Evolutionary conservation across 1,139 yeast species (phyloP).

Genomic region (Barnettozyma hawaiiensis): DNA sequence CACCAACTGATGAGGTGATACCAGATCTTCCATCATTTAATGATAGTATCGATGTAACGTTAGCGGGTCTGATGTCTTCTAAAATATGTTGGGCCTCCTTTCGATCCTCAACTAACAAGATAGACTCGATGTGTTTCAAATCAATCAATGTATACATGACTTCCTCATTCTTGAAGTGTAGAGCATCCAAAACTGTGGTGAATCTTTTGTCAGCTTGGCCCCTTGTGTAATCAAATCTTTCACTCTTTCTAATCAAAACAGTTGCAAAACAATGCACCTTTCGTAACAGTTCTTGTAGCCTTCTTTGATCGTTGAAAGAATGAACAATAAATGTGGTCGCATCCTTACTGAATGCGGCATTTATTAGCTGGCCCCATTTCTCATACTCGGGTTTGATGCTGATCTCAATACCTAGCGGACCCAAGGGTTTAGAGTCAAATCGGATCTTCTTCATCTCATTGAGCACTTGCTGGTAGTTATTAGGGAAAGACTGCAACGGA

Average conservation of each 20-base stretch:
- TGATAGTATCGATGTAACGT: conserved; percentile 45
- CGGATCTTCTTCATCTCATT: conserved; percentile 35
- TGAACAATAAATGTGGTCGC: conserved; percentile 65
- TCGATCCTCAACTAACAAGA: conserved; percentile 47
- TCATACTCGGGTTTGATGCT: conserved; percentile 49
- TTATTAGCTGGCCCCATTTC: conserved; percentile 62
- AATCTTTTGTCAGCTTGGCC: conserved; percentile 34
- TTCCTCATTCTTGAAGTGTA: conserved; percentile 50
- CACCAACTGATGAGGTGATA: conserved; percentile 34
- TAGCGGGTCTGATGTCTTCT: conserved; percentile 33
- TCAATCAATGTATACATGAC: conserved; percentile 65
- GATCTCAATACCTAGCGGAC: conserved; percentile 72
- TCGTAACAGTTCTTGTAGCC: conserved; percentile 41
- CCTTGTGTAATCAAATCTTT: conserved; percentile 45
- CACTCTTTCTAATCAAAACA: conserved; percentile 52
- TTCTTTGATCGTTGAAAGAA: conserved; percentile 52
- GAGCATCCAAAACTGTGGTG: conserved; percentile 53
- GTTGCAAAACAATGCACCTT: conserved; percentile 30
- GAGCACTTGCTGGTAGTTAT: conserved; percentile 37
- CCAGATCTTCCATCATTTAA: conserved; percentile 41
- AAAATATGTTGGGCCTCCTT: conserved; percentile 42
- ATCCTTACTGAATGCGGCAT: conserved; percentile 42
- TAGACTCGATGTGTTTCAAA: conserved; percentile 51
- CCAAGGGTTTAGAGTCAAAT: conserved; percentile 57
- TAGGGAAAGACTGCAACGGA: conserved; percentile 41